Base-by-base conservation (phyloP, 768 basidiomycete genomes). In the Amanita molliuscula region DNA sequence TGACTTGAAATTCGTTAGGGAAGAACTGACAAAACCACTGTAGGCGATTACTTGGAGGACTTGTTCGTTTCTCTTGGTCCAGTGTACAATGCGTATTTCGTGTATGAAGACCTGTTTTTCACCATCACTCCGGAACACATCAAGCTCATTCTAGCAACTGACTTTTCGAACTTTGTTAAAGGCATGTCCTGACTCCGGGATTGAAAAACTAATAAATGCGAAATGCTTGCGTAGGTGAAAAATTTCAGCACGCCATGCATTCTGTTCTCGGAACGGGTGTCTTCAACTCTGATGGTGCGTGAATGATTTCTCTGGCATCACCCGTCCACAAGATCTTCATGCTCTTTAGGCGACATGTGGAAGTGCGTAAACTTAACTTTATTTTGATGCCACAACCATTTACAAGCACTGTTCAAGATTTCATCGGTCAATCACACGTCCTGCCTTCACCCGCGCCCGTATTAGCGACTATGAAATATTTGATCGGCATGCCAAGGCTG, bases 251-350 rank as follows among this genome's bases (percentile, higher is more conserved):
- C 16, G 65, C 65, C 9, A 70, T 76, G 69, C 61, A 62, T 3
- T 67, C 72, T 1, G 68, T 83, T 8, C 62, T 84, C 11, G 84
- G 84, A 0, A 71, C 71, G 7, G 84, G 84, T 0, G 78, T 84
- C 4, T 85, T 85, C 61, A 84, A 84, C 54, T 77, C 79, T 13
- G 81, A 84, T 48, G 81, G 81, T 74, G 55, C 50, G 67, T 48
- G 9, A 3, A 50, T 23, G 20, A 21, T 6, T 11, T 4, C 10
- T 9, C 3, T 15, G 5, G 7, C 31, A n/a, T 6, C 9, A 3
- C 18, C 26, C 16, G 79, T 8, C 18, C 3, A 18, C 20, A 21
- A 31, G 36, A 36, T 31, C 18, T 15, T 44, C 9, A 46, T 48
- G 11, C 6, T 20, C 13, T 31, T 35, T 35, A 65, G 61, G 59